Base-by-base conservation (phyloP, 1,284 basidiomycete species). In the Pterulicium gracile region DNA sequence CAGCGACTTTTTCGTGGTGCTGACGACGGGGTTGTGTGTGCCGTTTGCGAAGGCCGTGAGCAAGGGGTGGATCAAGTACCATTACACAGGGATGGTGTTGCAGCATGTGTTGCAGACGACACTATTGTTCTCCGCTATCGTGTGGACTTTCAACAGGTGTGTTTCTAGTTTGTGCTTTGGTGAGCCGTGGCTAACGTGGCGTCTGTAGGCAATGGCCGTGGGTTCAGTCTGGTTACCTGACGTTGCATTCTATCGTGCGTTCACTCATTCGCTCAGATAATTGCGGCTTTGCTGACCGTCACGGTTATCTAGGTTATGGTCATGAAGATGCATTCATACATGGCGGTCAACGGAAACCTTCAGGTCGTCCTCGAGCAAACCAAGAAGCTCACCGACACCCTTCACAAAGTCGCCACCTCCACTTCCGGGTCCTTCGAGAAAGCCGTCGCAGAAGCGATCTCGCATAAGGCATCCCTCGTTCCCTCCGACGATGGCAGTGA, bases 301-400 rank as follows among this genome's bases (percentile, higher is more conserved):
- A n/a, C n/a, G n/a, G n/a, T n/a, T 35, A 15, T 15, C 13, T 51
- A 80, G 77, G 76, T 85, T 48, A 86, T 95, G 82, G 78, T 95
- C 55, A 96, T 96, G 92, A 96, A 96, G 63, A 79, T 96, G 72
- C 93, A 98, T 65, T 96, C 92, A 14, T 98, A 98, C 65, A 79
- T 91, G 65, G 76, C 81, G 21, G 78, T 88, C 47, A 98, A 98
- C 58, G 91, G 94, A 3, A 80, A 88, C 58, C 79, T 97, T 42
- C 78, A 88, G 50, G 63, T 67, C 5, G 70, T 80, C 15, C 62
- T 68, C 32, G 56, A 63, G 12, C 70, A 76, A 44, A 69, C 78
- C 2, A 57, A 71, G 42, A 51, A 53, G 5, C 49, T 74, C 3
- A 61, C 79, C 7, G 51, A 56, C 3, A 56, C 68, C 22, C 70